A percentile compares a stretch with the other conserved stretches of the same genome.
Conservation (phyloP, 441 rosid species). For the Biscutella laevigata region DNA sequence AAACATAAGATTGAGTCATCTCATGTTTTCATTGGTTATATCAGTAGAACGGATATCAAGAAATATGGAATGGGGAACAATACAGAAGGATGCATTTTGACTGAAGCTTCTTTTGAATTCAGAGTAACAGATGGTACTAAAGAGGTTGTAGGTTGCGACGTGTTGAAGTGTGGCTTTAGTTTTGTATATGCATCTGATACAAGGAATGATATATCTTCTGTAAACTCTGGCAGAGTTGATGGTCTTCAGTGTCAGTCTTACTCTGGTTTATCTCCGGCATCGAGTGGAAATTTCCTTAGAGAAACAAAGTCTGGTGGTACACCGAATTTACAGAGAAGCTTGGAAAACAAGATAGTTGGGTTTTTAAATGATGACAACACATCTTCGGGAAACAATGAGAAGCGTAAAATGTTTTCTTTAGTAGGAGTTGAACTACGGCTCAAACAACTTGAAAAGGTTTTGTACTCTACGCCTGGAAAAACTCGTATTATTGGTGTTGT, state of each 20-base stretch:
- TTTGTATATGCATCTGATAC: neutral
- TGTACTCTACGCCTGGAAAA: neutral
- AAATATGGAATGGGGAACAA: neutral
- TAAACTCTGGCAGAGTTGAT: neutral
- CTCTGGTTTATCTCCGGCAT: neutral
- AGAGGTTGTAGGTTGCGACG: neutral
- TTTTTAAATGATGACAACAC: neutral
- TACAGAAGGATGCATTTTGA: neutral
- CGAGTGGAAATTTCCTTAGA: neutral
- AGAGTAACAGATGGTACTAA: constrained; percentile 4
- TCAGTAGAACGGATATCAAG: neutral
- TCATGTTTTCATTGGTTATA: constrained; percentile 20
- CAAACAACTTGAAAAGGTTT: constrained; percentile 5
- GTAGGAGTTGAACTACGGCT: constrained; percentile 3
- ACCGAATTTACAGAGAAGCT: neutral
- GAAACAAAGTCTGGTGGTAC: neutral
- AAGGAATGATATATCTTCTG: neutral
- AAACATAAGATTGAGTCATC: neutral
- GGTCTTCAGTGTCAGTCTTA: neutral
- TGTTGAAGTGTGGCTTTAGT: constrained; percentile 5
- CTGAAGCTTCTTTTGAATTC: neutral
- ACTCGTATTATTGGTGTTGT: constrained; percentile 18
- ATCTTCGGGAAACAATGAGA: neutral
- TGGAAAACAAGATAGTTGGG: neutral
- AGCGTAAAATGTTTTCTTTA: neutral